Conservation (phyloP, 169 alveolate genomes). For the Hepatocystis sp. region DNA sequence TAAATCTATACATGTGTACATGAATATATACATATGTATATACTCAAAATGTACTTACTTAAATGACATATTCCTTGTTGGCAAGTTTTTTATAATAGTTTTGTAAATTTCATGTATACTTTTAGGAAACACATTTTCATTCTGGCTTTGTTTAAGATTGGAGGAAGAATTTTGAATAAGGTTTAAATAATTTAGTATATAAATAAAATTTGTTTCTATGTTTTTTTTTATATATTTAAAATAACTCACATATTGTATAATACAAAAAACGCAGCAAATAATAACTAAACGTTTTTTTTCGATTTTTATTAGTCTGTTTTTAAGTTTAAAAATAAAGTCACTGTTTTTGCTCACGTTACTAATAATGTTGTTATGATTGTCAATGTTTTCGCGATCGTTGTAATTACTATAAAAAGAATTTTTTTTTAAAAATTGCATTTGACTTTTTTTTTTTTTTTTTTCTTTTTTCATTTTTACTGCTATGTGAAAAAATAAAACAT, state of each 20-base stretch:
- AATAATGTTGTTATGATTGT: no score
- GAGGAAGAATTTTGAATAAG: slow-evolving; percentile 10
- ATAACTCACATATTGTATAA: slow-evolving; percentile 33
- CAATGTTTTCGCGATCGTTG: no score
- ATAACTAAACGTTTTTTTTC: no score
- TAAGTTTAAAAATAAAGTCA: no score
- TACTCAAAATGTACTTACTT: background rate
- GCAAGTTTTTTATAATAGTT: slow-evolving; percentile 51
- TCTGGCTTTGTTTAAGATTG: slow-evolving; percentile 15
- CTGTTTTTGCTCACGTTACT: no score
- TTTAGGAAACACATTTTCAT: background rate
- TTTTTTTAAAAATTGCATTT: no score
- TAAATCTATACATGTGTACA: background rate
- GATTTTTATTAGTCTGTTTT: no score
- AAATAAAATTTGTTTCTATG: slow-evolving; percentile 20
- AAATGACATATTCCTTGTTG: slow-evolving; percentile 21
- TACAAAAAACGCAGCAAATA: slow-evolving; percentile 57
- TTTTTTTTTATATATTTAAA: slow-evolving; percentile 48
- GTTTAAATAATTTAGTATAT: slow-evolving; percentile 23
- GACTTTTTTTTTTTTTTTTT: no score
- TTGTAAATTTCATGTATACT: slow-evolving; percentile 51
- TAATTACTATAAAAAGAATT: no score
- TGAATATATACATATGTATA: slow-evolving; percentile 12
- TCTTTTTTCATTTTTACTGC: no score
- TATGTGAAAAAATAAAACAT: slow-evolving; percentile 6